phyloP scores from a whole-genome alignment of 1,139 yeast species.

The Yamadazyma jaroonii region DNA sequence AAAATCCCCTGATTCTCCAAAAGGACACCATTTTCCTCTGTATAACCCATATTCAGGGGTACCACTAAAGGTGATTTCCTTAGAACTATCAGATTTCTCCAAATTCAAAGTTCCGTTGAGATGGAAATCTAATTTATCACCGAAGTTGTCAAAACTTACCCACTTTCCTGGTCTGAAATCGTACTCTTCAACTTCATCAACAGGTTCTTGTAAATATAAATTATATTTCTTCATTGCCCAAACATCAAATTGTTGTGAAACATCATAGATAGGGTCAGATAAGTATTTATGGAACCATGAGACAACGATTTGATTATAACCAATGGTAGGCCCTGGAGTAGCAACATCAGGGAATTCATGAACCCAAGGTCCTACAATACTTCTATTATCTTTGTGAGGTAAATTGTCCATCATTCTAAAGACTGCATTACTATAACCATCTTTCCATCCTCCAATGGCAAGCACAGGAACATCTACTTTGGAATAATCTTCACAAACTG shows the following conservation, averaged over 20 bases:
- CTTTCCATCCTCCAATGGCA: slow-evolving; percentile 44
- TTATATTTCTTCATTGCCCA: slow-evolving; percentile 20
- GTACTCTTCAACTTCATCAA: slow-evolving; percentile 27
- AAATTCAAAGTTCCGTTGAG: slow-evolving; percentile 5
- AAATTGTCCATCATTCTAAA: slow-evolving; percentile 36
- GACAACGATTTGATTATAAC: slow-evolving; percentile 35
- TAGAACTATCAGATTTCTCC: not conserved
- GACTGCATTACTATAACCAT: slow-evolving; percentile 39
- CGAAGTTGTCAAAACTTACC: slow-evolving; percentile 20
- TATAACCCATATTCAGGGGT: slow-evolving; percentile 34
- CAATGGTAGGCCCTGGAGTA: slow-evolving; percentile 38
- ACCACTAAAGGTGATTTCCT: slow-evolving; percentile 21
- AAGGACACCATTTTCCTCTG: slow-evolving; percentile 43
- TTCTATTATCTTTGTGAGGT: slow-evolving; percentile 25
- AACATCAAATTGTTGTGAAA: not conserved
- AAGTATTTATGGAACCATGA: slow-evolving; percentile 36
- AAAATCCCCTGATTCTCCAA: slow-evolving; percentile 41
- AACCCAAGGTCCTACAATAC: slow-evolving; percentile 43
- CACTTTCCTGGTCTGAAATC: slow-evolving; percentile 32
- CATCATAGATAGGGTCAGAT: slow-evolving; percentile 9
- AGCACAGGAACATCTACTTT: slow-evolving; percentile 38
- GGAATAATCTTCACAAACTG: slow-evolving; percentile 34
- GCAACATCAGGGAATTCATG: slow-evolving; percentile 46
- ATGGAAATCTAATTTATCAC: slow-evolving; percentile 5
- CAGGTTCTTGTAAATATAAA: slow-evolving; percentile 40